Evolutionary conservation across 2,329 filamentous ascomycete species (phyloP).

Genomic region (Decorospora gaudefroyi): DNA sequence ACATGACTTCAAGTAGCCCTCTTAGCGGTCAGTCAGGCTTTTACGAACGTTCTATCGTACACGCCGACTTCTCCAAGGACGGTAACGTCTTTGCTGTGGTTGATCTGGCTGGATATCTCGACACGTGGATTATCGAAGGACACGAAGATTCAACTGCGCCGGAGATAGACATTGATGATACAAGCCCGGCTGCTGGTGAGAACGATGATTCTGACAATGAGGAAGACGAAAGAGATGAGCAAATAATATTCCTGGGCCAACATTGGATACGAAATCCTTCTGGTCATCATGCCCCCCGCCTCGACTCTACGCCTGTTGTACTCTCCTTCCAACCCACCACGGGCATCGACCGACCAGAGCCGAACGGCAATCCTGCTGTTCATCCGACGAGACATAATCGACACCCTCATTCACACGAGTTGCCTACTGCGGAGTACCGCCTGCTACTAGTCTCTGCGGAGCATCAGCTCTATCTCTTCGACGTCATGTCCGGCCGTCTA

Average conservation of each 20-base stretch:
- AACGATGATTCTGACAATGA: slow-evolving; percentile 49
- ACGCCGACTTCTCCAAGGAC: slow-evolving; percentile 77
- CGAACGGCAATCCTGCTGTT: slow-evolving; percentile 55
- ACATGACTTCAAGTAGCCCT: slow-evolving; percentile 31
- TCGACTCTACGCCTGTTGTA: slow-evolving; percentile 53
- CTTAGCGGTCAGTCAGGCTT: slow-evolving; percentile 69
- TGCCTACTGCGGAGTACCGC: slow-evolving; percentile 58
- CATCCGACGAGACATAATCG: slow-evolving; percentile 57
- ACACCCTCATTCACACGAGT: slow-evolving; percentile 60
- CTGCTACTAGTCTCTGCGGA: slow-evolving; percentile 66
- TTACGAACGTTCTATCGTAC: slow-evolving; percentile 77
- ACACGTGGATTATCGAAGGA: slow-evolving; percentile 77
- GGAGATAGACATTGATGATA: slow-evolving; percentile 47
- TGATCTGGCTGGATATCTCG: slow-evolving; percentile 82
- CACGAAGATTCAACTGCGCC: slow-evolving; percentile 56
- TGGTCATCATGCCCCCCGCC: slow-evolving; percentile 55
- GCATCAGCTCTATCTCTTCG: slow-evolving; percentile 75
- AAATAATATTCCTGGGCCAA: slow-evolving; percentile 60
- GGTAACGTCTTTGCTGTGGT: slow-evolving; percentile 77
- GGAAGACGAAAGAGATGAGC: slow-evolving; percentile 54
- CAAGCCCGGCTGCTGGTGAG: slow-evolving; percentile 29
- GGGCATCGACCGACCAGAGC: slow-evolving; percentile 28
- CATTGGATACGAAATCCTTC: slow-evolving; percentile 77
- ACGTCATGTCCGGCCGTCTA: slow-evolving; percentile 74
- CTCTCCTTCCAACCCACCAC: slow-evolving; percentile 53